Evolutionary conservation across 169 alveolate genomes (phyloP).

Genomic region (Eimeria sp.): DNA sequence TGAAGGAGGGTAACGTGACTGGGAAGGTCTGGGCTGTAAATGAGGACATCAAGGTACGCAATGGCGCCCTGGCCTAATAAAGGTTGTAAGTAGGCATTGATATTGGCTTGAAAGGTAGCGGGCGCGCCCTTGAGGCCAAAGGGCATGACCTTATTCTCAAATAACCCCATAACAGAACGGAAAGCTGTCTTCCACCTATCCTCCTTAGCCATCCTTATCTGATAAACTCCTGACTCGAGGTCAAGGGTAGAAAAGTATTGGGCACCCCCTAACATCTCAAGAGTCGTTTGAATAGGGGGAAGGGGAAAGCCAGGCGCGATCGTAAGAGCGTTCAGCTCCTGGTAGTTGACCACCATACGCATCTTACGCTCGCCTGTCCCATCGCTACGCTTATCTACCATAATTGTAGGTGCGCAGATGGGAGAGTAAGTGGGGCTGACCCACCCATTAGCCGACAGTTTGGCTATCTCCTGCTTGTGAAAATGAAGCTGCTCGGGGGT

Average conservation of each 20-base stretch:
- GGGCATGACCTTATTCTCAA: too few relatives aligned
- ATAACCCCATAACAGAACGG: too few relatives aligned
- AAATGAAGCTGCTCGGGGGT: not conserved
- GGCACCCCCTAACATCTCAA: not conserved
- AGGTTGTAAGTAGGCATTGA: too few relatives aligned
- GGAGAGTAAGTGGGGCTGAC: not conserved
- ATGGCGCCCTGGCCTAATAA: too few relatives aligned
- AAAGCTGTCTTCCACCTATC: too few relatives aligned
- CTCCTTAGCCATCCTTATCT: too few relatives aligned
- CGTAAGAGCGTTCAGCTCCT: not conserved
- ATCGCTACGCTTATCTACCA: not conserved
- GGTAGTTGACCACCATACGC: not conserved
- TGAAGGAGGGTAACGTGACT: too few relatives aligned
- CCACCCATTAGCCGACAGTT: not conserved
- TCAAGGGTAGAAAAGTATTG: not conserved
- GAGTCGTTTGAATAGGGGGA: not conserved
- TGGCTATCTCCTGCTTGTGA: constrained; percentile 13
- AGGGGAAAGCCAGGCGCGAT: not conserved
- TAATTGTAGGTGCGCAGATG: not conserved
- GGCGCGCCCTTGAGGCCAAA: too few relatives aligned
- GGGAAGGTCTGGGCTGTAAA: too few relatives aligned
- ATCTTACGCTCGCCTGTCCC: not conserved
- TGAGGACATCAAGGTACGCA: too few relatives aligned
- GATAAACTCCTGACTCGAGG: too few relatives aligned
- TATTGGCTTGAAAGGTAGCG: too few relatives aligned